Evolutionary conservation across 192 early-diverging fungal species (phyloP).

Genomic region (Coemansia sp.): DNA sequence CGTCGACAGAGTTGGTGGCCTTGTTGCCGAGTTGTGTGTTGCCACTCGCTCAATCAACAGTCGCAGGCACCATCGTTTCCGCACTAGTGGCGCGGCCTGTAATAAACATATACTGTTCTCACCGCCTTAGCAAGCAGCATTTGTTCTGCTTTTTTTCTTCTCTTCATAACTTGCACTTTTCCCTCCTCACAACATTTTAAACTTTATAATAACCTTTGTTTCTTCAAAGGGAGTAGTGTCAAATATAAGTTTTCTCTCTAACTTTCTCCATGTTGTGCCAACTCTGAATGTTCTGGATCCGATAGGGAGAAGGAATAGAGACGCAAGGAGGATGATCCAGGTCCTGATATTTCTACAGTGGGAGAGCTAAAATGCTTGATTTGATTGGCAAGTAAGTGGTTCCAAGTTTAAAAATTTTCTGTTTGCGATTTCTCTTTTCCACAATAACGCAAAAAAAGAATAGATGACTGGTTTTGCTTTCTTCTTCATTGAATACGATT

Average conservation of each 20-base stretch:
- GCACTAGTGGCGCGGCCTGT: constrained; percentile 16
- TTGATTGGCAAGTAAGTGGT: background rate
- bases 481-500: background rate
- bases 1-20: constrained; percentile 37
- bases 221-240: too few relatives aligned
- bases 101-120: constrained; percentile 38
- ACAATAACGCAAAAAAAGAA: background rate
- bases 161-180: background rate
- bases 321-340: too few relatives aligned
- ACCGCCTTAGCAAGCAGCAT: constrained; percentile 17
- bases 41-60: constrained; percentile 16
- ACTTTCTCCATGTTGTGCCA: too few relatives aligned
- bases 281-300: too few relatives aligned
- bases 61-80: constrained; percentile 26
- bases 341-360: too few relatives aligned
- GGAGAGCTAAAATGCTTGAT: background rate
- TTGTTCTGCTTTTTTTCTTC: constrained; percentile 1
- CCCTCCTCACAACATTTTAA: background rate
- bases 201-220: background rate
- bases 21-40: constrained; percentile 31
- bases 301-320: too few relatives aligned
- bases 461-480: background rate
- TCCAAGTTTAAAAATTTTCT: background rate
- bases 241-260: too few relatives aligned
- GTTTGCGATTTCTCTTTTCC: too few relatives aligned